phyloP scores from a whole-genome alignment of 441 rosid genomes.

The Theobroma grandiflorum region DNA sequence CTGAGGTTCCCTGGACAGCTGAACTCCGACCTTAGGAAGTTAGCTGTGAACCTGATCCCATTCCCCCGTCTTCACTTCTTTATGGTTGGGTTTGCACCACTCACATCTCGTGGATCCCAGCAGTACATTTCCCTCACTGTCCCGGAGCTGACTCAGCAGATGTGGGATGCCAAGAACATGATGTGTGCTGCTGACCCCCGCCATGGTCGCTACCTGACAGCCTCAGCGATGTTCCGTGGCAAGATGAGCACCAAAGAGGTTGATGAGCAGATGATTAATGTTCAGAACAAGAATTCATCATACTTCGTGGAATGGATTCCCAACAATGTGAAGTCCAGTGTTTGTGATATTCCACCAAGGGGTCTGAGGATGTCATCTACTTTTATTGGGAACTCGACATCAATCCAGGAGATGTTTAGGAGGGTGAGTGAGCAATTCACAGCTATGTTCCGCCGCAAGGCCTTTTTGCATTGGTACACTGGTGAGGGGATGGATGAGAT shows the following conservation, averaged over 20 bases:
- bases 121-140: constrained; percentile 82
- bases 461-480: constrained; percentile 82
- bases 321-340: constrained; percentile 89
- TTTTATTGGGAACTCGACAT: constrained; percentile 77
- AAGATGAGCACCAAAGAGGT: constrained; percentile 98
- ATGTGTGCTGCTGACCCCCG: constrained; percentile 71
- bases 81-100: constrained; percentile 82
- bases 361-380: constrained; percentile 78
- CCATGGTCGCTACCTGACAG: constrained; percentile 92
- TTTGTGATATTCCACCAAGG: constrained; percentile 83
- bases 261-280: constrained; percentile 88
- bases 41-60: constrained; percentile 79
- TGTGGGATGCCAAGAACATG: constrained; percentile 40
- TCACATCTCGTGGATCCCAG: constrained; percentile 80
- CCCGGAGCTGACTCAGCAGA: constrained; percentile 81
- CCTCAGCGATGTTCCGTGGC: constrained; percentile 93
- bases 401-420: constrained; percentile 86
- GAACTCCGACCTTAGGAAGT: constrained; percentile 75
- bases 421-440: constrained; percentile 85
- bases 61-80: constrained; percentile 86
- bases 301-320: constrained; percentile 98
- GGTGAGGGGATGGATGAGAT: constrained; percentile 87
- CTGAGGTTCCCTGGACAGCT: constrained; percentile 84
- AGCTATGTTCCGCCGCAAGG: constrained; percentile 84
- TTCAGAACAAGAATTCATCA: constrained; percentile 93